Evolutionary conservation across 1,284 basidiomycete genomes (phyloP), one percentile per base, ranked within the genome.

Genomic region (Fomitopsis palustris): DNA sequence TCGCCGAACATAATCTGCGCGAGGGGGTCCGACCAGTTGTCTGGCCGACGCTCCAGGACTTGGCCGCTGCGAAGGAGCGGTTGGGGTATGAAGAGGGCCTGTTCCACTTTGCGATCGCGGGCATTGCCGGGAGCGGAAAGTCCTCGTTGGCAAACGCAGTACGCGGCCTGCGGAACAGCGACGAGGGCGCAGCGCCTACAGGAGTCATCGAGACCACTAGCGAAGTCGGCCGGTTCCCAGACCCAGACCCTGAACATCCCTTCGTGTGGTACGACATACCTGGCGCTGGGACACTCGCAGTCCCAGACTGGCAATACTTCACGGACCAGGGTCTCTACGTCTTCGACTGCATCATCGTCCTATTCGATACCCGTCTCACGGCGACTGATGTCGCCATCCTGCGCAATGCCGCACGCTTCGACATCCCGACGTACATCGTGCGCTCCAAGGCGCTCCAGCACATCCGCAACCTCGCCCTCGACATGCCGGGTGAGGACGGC

Each of bases 401-500:
- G 29, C 29, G 52, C n/a, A 53, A 58, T 19, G 52, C 49, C 38
- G 56, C 42, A 5, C 55, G 55, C 27, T 56, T 56, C 39, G 31
- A 51, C 21, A 56, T 56, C 25, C 55, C 55, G 7, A 25, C 56
- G 35, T 57, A 57, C 49, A 43, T 57, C 49, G 56, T 57, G 25
- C 56, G 56, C 38, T 57, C 56, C 14, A 57, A 57, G 21, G 49
- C 56, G 35, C 35, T 12, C 8, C 56, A 57, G 49, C 56, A 57
- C 56, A 43, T 57, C 33, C 56, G 19, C 17, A 57, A 57, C 29
- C 33, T 57, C 4, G 35, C 35, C 2, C 7, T 12, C n/a, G 56
- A 57, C 27, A 21, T 57, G 37, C 29, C 35, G 4, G 39, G 21
- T 25, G 33, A 38, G 6, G 45, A 56, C 14, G 42, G 35, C 21